Base-by-base conservation (phyloP, 805 yeast genomes). In the Candida nemodendra region DNA sequence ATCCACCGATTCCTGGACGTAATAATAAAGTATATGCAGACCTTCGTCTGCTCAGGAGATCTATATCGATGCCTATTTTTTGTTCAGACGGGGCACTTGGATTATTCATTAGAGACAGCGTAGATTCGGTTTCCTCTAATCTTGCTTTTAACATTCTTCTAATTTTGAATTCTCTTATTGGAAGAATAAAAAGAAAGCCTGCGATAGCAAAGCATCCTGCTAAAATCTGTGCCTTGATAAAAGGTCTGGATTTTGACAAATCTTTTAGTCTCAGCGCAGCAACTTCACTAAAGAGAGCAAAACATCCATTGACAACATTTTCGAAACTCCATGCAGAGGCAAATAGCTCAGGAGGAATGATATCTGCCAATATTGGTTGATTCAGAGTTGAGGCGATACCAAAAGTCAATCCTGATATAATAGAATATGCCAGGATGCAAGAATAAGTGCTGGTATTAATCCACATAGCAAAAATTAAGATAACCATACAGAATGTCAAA, bases 141-240 rank as follows among this genome's bases (percentile, higher is more conserved):
- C 56, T 45, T 8, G 21, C 37, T 11, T 34, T 16, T 4, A 76
- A 37, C 42, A 63, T 59, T 19, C 64, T 54, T 35, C 66, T 50
- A 3, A 81, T 74, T 38, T 74, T 62, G 61, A 66, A 65, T 46
- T 78, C 81, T 46, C 89, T 64, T 21, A 76, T 56, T 0, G 74
- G 57, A 2, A 77, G 35, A 35, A 51, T 27, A 27, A 76, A 56
- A 17, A 78, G 36, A 1, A 76, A 3, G 3, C 72, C 57, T 0
- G 75, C 74, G 7, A 56, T 61, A 6, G 74, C 54, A 42, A 72
- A 78, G 32, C 72, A 62, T 2, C 86, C 87, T 5, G 79, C 73
- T 48, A 78, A 78, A 2, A 79, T 66, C 51, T 81, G 88, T 2
- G 84, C 68, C 46, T 78, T 70, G 21, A 75, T 58, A 50, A 73